A percentile compares a stretch with the other conserved stretches of the same genome.
Evolutionary conservation across 805 yeast genomes (phyloP).

Genomic region (Scheffersomyces amazonensis): DNA sequence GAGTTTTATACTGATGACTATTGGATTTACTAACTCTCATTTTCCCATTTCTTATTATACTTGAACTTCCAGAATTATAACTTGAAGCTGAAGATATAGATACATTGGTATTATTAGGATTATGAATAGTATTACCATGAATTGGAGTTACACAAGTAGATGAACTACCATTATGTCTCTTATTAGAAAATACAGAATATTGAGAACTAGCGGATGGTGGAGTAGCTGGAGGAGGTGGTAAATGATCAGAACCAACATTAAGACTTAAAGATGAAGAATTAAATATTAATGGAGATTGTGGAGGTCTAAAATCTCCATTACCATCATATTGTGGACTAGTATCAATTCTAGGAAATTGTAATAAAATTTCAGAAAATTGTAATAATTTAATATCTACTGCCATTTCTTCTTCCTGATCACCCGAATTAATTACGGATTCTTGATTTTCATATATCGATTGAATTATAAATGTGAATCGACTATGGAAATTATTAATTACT

Average conservation of each 20-base stretch:
- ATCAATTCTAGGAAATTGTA: slow-evolving; percentile 19
- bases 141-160: slow-evolving; percentile 20
- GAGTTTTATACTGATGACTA: not conserved
- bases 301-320: slow-evolving; percentile 1
- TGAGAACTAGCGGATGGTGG: slow-evolving; percentile 45
- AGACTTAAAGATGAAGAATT: slow-evolving; percentile 4
- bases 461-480: slow-evolving; percentile 8
- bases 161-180: slow-evolving; percentile 14
- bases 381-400: slow-evolving; percentile 13
- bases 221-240: slow-evolving; percentile 23
- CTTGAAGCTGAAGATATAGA: not conserved
- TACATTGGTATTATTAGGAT: no score
- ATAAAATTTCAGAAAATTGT: slow-evolving; percentile 22
- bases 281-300: slow-evolving; percentile 5
- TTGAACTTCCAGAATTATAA: not conserved
- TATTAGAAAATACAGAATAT: slow-evolving; percentile 33
- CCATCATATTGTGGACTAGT: slow-evolving; percentile 1
- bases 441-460: slow-evolving; percentile 21
- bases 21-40: not conserved
- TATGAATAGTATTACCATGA: slow-evolving; percentile 12
- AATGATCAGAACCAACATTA: not conserved
- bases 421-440: slow-evolving; percentile 8
- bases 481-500: slow-evolving; percentile 30
- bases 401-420: slow-evolving; percentile 8
- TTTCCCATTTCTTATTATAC: not conserved